These are phyloP conservation scores for Gentiana macrophylla DNA, from an alignment of 257 asterid genomes.

Conservation along the genomic window DNA sequence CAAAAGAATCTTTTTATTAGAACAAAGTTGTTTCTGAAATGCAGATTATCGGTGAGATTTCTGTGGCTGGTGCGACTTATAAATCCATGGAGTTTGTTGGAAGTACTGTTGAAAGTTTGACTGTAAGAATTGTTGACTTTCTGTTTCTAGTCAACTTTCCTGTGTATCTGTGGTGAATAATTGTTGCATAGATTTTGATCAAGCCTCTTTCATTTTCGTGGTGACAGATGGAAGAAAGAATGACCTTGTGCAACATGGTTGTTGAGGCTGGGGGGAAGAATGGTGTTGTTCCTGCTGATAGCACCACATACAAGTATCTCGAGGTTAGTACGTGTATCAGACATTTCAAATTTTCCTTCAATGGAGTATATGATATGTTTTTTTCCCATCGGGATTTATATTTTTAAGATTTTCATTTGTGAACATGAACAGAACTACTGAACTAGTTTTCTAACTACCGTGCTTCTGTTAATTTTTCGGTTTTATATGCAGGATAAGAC, in stretches of 20 bases:
- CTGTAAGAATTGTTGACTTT: constrained; percentile 33
- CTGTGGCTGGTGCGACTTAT: constrained; percentile 97
- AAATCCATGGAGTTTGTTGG: constrained; percentile 99
- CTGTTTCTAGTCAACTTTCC: constrained; percentile 1
- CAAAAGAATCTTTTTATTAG: neutral
- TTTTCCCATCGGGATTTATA: no score
- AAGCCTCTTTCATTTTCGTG: constrained; percentile 7
- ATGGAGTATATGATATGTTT: no score
- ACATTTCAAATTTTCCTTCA: neutral
- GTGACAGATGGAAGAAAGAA: constrained; percentile 93
- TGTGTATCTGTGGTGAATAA: neutral
- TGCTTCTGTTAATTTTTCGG: neutral
- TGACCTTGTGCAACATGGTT: constrained; percentile 99
- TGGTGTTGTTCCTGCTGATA: constrained; percentile 89
- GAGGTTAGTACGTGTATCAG: constrained; percentile 39
- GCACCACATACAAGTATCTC: constrained; percentile 79
- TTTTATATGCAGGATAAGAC: constrained; percentile 63
- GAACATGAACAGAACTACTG: no score
- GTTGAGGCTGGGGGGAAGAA: constrained; percentile 97
- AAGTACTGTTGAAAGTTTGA: constrained; percentile 77
- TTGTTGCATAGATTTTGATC: neutral
- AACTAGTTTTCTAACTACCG: no score
- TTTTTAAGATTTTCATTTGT: no score
- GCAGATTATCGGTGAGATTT: constrained; percentile 97
- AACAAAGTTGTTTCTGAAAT: constrained; percentile 2